These are phyloP conservation scores for Diplosphaera chodatii DNA, from an alignment of 139 green algal genomes.

Conservation along the genomic window DNA sequence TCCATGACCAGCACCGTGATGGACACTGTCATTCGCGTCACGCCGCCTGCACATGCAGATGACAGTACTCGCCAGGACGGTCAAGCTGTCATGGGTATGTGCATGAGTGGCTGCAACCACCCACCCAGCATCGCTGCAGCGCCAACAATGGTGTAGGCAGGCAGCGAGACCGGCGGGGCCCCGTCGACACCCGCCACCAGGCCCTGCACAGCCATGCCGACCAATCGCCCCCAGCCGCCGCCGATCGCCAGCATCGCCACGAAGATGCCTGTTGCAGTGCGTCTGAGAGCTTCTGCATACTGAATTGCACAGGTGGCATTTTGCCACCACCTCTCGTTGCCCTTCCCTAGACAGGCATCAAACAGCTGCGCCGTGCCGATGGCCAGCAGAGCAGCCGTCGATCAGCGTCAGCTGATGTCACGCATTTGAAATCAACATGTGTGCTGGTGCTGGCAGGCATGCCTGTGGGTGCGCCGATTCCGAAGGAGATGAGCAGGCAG, in stretches of 20 bases:
- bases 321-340: neutral
- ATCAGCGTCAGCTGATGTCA: too few relatives aligned
- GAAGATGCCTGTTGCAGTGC: too few relatives aligned
- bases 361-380: too few relatives aligned
- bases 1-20: slow-evolving; percentile 77
- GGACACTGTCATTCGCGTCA: slow-evolving; percentile 70
- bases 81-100: too few relatives aligned
- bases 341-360: too few relatives aligned
- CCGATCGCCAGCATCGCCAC: slow-evolving; percentile 59
- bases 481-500: slow-evolving; percentile 61
- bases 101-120: too few relatives aligned
- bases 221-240: slow-evolving; percentile 45
- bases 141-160: slow-evolving; percentile 43
- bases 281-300: too few relatives aligned
- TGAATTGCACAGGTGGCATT: too few relatives aligned
- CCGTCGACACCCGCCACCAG: slow-evolving; percentile 1
- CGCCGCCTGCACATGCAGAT: slow-evolving; percentile 39
- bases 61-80: too few relatives aligned
- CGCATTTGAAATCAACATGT: too few relatives aligned
- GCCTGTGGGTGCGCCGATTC: slow-evolving; percentile 53
- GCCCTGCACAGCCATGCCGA: slow-evolving; percentile 37
- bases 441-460: too few relatives aligned
- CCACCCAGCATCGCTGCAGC: slow-evolving; percentile 10
- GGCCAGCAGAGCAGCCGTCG: too few relatives aligned
- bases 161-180: slow-evolving; percentile 31